A percentile compares a stretch with the other conserved stretches of the same genome.
Conservation (phyloP, 768 basidiomycete genomes). For the Fistulinella prunicolor region DNA sequence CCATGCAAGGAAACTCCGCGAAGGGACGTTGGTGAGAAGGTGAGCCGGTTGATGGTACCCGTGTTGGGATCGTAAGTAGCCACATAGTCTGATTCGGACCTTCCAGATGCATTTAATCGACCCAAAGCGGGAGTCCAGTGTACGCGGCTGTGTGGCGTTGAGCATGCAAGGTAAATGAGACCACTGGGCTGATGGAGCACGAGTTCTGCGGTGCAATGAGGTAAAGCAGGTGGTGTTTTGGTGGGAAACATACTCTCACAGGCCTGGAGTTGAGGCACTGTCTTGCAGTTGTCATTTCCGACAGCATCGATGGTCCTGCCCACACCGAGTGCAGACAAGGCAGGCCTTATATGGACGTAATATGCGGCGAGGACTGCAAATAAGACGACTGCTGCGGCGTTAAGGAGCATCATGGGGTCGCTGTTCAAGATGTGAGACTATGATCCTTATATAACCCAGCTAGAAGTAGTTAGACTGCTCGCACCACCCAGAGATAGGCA, state of each 20-base stretch:
- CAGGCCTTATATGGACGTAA: constrained; percentile 49
- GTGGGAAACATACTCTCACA: constrained; percentile 55
- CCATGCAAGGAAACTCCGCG: constrained; percentile 58
- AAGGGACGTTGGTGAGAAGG: constrained; percentile 34
- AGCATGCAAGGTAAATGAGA: constrained; percentile 62
- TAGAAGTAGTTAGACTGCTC: too few relatives aligned
- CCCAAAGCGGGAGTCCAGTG: constrained; percentile 51
- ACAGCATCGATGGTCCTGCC: constrained; percentile 44
- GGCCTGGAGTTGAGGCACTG: constrained; percentile 53
- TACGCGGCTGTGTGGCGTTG: constrained; percentile 43
- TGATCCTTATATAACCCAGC: too few relatives aligned
- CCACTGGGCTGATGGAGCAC: constrained; percentile 58
- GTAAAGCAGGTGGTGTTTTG: not conserved
- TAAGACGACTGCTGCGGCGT: constrained; percentile 24
- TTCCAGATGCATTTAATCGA: constrained; percentile 36
- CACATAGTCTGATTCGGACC: constrained; percentile 50
- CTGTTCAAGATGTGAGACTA: too few relatives aligned
- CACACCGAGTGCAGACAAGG: constrained; percentile 41
- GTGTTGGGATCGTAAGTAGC: constrained; percentile 56
- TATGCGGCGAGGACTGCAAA: constrained; percentile 41
- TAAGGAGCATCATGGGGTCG: constrained; percentile 9
- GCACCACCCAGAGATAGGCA: too few relatives aligned
- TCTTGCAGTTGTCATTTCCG: constrained; percentile 49
- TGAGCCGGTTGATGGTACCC: constrained; percentile 43
- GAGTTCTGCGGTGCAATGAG: constrained; percentile 40